phyloP scores from a whole-genome alignment of 305 asterid species.

The Caryopteris hybrid region DNA sequence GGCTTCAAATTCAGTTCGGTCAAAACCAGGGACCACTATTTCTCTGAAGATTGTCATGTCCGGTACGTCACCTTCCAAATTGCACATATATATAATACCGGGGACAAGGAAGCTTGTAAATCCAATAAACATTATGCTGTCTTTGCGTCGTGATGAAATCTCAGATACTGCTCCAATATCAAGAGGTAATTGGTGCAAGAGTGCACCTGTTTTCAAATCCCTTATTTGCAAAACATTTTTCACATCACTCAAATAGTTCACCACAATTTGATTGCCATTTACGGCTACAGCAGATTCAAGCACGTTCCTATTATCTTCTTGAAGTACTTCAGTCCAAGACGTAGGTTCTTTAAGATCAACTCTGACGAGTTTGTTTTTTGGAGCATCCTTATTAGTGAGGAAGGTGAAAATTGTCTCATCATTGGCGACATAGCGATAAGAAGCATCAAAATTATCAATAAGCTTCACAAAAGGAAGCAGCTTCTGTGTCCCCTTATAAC shows the following conservation, averaged over 20 bases:
- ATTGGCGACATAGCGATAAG: slow-evolving; percentile 65
- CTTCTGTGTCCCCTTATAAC: slow-evolving; percentile 47
- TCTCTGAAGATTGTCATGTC: slow-evolving; percentile 69
- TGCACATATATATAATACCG: slow-evolving; percentile 68
- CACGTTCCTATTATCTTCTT: slow-evolving; percentile 69
- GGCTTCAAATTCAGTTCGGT: slow-evolving; percentile 58
- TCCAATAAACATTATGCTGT: slow-evolving; percentile 53
- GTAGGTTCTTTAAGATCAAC: slow-evolving; percentile 66
- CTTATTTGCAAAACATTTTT: slow-evolving; percentile 79
- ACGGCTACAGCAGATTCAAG: slow-evolving; percentile 81
- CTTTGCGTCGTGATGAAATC: slow-evolving; percentile 68
- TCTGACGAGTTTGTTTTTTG: slow-evolving; percentile 75
- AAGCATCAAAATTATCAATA: slow-evolving; percentile 77
- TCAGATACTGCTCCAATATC: slow-evolving; percentile 83
- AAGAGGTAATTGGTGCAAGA: slow-evolving; percentile 63
- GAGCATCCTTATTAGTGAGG: slow-evolving; percentile 85
- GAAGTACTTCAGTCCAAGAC: slow-evolving; percentile 70
- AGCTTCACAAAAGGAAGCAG: slow-evolving; percentile 85
- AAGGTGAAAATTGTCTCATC: slow-evolving; percentile 77
- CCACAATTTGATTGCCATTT: slow-evolving; percentile 57
- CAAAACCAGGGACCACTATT: slow-evolving; percentile 74
- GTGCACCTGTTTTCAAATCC: slow-evolving; percentile 69
- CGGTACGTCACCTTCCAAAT: slow-evolving; percentile 51
- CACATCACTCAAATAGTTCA: slow-evolving; percentile 74
- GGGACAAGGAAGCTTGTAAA: slow-evolving; percentile 89